Conservation (phyloP, 2,329 filamentous ascomycete species). For the Rhinocladiella similis region DNA sequence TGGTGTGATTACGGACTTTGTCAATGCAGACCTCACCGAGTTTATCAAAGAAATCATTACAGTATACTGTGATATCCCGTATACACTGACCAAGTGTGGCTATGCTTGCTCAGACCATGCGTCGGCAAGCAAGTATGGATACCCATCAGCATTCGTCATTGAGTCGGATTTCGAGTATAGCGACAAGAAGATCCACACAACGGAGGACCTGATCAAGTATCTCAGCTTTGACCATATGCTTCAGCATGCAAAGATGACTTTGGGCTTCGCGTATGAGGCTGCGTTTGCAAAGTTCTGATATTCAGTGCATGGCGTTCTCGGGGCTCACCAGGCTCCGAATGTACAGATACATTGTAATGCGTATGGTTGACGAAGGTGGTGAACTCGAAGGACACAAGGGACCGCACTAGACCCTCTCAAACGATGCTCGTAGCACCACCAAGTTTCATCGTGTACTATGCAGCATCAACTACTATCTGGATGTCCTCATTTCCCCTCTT, state of each 20-base stretch:
- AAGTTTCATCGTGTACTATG: not conserved
- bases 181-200: slow-evolving; percentile 72
- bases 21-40: slow-evolving; percentile 75
- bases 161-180: slow-evolving; percentile 61
- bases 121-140: slow-evolving; percentile 65
- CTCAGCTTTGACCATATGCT: slow-evolving; percentile 87
- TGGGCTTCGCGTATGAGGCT: slow-evolving; percentile 81
- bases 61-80: slow-evolving; percentile 86
- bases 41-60: slow-evolving; percentile 91
- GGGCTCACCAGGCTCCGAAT: not conserved
- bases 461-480: no score
- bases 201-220: slow-evolving; percentile 69
- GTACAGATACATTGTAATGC: not conserved
- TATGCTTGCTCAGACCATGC: slow-evolving; percentile 78
- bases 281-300: slow-evolving; percentile 68
- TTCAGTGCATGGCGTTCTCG: no score
- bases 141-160: slow-evolving; percentile 65
- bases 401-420: no score
- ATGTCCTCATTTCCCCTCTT: no score
- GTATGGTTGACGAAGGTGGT: no score
- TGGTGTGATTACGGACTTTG: slow-evolving; percentile 89
- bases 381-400: no score
- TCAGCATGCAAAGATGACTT: slow-evolving; percentile 81
- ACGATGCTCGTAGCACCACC: not conserved
- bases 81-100: slow-evolving; percentile 82